Base-by-base conservation (phyloP, 2,329 filamentous ascomycete genomes). In the Ambrosiella beaveri region DNA sequence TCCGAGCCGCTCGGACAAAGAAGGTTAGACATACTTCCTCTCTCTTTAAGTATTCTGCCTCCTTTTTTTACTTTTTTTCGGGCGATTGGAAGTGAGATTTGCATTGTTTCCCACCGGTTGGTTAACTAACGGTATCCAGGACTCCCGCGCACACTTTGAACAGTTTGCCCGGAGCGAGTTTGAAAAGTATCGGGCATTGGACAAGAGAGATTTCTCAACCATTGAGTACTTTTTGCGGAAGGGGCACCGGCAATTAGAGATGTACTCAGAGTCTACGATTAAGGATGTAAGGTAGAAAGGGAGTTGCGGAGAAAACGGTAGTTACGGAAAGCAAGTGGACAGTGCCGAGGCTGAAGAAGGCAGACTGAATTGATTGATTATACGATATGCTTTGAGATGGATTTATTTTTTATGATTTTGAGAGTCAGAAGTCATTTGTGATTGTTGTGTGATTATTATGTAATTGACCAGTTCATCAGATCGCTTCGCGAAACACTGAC, bases 191-290 rank as follows among this genome's bases (percentile, higher is more conserved):
- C 66, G 80, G 11, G 67, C 69, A 7, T 69, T 94, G 58, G 83
- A 86, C 68, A 93, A 88, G 71, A 88, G 87, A 64, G 88, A 95
- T 66, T 95, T 95, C 69, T 75, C 77, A 13, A 84, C 88, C 5
- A 84, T 96, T 59, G 90, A 96, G 69, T 93, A 88, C 68, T 73
- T 95, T 39, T 68, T 96, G 56, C 79, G 90, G 61, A 91, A 88
- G 68, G 90, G 90, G 19, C 77, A 80, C 45, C 79, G 87, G 50
- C 88, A 95, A 67, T 74, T 96, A 15, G 88, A 95, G 62, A 78
- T 82, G 51, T 93, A 93, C 70, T 80, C 84, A n/a, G 80, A 84
- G 5, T 82, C 85, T 35, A 85, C 84, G 2, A 89, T 95, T 65
- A 87, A 82, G 65, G 87, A 93, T 68, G 83, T 94, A 2, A 27